phyloP scores from a whole-genome alignment of 2,329 filamentous ascomycete genomes.

The Rhynchosporium secalis region DNA sequence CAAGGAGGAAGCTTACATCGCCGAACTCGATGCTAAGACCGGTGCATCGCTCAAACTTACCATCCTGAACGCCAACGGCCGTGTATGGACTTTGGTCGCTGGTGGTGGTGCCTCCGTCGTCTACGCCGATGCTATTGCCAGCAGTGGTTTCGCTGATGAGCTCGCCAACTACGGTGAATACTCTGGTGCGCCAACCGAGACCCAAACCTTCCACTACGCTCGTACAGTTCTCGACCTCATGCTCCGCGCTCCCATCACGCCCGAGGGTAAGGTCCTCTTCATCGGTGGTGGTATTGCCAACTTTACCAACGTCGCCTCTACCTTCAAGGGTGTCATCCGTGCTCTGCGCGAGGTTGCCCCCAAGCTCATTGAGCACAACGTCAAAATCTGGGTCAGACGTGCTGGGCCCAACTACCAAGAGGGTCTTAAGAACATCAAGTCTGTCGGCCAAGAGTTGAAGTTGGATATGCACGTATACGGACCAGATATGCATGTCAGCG shows the following conservation, averaged over 20 bases:
- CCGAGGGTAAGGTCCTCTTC: constrained; percentile 97
- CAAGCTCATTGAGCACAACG: constrained; percentile 90
- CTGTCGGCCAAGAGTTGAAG: constrained; percentile 87
- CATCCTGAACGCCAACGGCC: constrained; percentile 85
- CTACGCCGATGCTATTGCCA: constrained; percentile 98
- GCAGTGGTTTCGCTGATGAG: constrained; percentile 90
- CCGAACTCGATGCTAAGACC: constrained; percentile 98
- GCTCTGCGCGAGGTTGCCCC: constrained; percentile 88
- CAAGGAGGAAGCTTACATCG: constrained; percentile 99
- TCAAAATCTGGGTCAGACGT: constrained; percentile 91
- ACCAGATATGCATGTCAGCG: constrained; percentile 84
- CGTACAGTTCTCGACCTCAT: constrained; percentile 96
- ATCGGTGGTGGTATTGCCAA: constrained; percentile 99
- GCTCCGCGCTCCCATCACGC: constrained; percentile 81
- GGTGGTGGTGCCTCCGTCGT: constrained; percentile 99
- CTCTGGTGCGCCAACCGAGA: constrained; percentile 97
- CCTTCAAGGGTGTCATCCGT: constrained; percentile 99
- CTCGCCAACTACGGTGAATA: constrained; percentile 99
- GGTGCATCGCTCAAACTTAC: constrained; percentile 98
- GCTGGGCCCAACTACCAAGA: constrained; percentile 99
- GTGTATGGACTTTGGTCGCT: constrained; percentile 97
- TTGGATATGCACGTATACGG: constrained; percentile 92
- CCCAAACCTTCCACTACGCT: constrained; percentile 98
- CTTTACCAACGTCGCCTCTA: constrained; percentile 99
- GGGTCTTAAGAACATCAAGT: constrained; percentile 99